Evolutionary conservation across 2,329 filamentous ascomycete genomes (phyloP).

Genomic region (Lithohypha guttulata): DNA sequence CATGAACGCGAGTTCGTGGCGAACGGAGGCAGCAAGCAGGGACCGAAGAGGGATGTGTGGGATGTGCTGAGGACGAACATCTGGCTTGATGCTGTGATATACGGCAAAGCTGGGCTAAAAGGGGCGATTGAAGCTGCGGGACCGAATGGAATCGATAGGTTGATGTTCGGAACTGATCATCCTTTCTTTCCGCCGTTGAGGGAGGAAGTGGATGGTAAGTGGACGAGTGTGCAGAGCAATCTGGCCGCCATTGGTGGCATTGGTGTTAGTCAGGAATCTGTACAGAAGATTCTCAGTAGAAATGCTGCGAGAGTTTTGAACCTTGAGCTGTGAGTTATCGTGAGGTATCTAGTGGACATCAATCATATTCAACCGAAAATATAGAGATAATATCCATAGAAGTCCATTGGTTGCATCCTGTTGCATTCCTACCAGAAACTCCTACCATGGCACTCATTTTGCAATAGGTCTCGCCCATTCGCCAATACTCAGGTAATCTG

Average conservation of each 20-base stretch:
- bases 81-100: slow-evolving; percentile 63
- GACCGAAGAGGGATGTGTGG: slow-evolving; percentile 50
- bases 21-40: slow-evolving; percentile 50
- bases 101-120: slow-evolving; percentile 48
- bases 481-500: too few species aligned
- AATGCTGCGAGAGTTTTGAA: too few species aligned
- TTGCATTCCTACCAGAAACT: too few species aligned
- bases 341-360: too few species aligned
- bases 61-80: slow-evolving; percentile 63
- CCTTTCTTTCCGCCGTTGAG: slow-evolving; percentile 35
- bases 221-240: slow-evolving; percentile 39
- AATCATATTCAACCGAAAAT: too few species aligned
- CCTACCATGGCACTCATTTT: too few species aligned
- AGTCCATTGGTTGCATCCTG: too few species aligned
- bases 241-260: slow-evolving; percentile 35
- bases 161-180: slow-evolving; percentile 37
- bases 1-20: slow-evolving; percentile 68
- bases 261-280: too few species aligned
- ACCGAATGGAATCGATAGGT: slow-evolving; percentile 22
- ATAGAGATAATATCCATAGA: too few species aligned
- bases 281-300: too few species aligned
- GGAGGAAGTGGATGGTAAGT: slow-evolving; percentile 26
- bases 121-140: slow-evolving; percentile 64
- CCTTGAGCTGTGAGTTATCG: too few species aligned
- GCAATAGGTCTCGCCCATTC: too few species aligned